Evolutionary conservation across 2,329 filamentous ascomycete genomes (phyloP).

Genomic region (Monascus ruber): DNA sequence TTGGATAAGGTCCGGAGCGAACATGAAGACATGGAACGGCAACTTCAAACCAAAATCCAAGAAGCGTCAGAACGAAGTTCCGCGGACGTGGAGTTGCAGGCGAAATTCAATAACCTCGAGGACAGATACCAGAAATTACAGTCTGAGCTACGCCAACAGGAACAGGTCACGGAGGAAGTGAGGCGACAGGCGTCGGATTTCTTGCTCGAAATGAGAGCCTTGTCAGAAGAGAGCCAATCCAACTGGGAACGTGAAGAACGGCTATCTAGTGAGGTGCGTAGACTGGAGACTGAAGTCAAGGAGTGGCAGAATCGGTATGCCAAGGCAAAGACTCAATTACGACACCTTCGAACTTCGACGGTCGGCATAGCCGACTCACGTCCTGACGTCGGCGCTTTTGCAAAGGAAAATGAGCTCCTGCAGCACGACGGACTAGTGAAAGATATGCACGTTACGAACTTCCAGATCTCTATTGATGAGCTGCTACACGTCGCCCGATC

Average conservation of each 20-base stretch:
- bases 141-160: slow-evolving; percentile 57
- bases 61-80: slow-evolving; percentile 13
- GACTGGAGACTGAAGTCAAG: slow-evolving; percentile 70
- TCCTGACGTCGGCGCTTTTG: slow-evolving; percentile 35
- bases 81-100: slow-evolving; percentile 46
- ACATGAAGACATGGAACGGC: slow-evolving; percentile 52
- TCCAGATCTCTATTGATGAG: slow-evolving; percentile 90
- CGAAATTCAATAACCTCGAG: slow-evolving; percentile 47
- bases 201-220: slow-evolving; percentile 74
- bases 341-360: slow-evolving; percentile 69
- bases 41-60: slow-evolving; percentile 54
- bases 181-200: slow-evolving; percentile 72
- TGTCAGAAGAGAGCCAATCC: slow-evolving; percentile 69
- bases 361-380: slow-evolving; percentile 50
- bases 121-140: slow-evolving; percentile 57
- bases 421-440: slow-evolving; percentile 68
- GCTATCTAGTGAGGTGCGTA: slow-evolving; percentile 61
- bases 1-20: slow-evolving; percentile 61
- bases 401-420: slow-evolving; percentile 61
- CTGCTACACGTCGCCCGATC: slow-evolving; percentile 65
- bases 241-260: slow-evolving; percentile 73
- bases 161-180: slow-evolving; percentile 76
- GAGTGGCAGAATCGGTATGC: slow-evolving; percentile 89
- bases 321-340: slow-evolving; percentile 74
- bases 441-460: slow-evolving; percentile 87